Base-by-base conservation (phyloP, 1,284 basidiomycete species). In the Tremellales sp. region DNA sequence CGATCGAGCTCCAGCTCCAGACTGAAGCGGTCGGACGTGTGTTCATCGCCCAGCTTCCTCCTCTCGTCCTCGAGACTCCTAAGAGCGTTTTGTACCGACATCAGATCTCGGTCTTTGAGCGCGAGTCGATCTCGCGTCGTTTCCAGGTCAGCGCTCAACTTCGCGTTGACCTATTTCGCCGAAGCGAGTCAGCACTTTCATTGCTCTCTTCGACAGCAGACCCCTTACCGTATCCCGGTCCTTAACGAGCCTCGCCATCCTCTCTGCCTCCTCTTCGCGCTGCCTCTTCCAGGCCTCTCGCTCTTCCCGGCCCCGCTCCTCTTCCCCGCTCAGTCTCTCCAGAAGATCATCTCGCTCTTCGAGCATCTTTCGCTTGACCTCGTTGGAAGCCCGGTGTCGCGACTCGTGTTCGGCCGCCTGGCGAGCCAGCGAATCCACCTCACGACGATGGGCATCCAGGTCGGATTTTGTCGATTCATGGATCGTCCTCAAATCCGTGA, bases 1-100 rank as follows among this genome's bases (percentile, higher is more conserved):
- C 91, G 77, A 59, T 97, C 93, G 4, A 91, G 79, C 71, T 97
- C 93, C 22, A 97, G 79, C 68, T 95, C 87, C 32, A 97, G 74
- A 0, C 87, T 87, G 75, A 90, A 89, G 47, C 83, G 79, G 39
- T 90, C 86, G 9, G 84, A 85, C 1, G 85, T 85, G 59, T 86
- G 85, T 25, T 83, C 78, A 73, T 91, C 86, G 31, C 89, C 89
- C 5, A 84, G 75, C 51, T 83, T 81, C 73, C 83, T 83, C 5
- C 71, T 58, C 47, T 78, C 75, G 40, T 68, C 65, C 45, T 78
- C 75, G 24, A 78, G 63, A 0, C 74, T 72, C 53, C 83, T 80
- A 22, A 95, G 75, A 0, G 83, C 83, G 3, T 73, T 72, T 68
- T 97, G 88, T 4, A 97, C 79, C 0, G 81, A 79, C 1, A 75